Percentiles rank a stretch among this genome's conserved stretches.
These are phyloP conservation scores for Microdochium nivale DNA, from an alignment of 2,329 filamentous ascomycete species.

Conservation along the genomic window DNA sequence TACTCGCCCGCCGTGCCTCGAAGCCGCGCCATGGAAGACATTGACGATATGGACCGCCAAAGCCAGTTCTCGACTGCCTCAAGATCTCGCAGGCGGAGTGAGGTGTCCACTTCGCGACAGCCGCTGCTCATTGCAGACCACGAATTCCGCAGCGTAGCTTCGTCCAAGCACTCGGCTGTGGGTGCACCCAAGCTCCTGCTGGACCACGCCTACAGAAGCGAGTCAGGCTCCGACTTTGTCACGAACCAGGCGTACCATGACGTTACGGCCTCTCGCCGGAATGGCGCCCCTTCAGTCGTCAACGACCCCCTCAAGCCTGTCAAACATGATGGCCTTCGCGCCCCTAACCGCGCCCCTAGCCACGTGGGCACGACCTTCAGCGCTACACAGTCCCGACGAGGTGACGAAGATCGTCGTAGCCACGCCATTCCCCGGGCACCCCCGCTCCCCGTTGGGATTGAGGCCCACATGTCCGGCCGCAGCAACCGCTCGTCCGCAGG, in stretches of 20 bases:
- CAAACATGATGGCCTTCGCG: background rate
- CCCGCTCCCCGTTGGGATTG: conserved; percentile 24
- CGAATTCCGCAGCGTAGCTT: conserved; percentile 31
- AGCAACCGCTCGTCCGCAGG: conserved; percentile 24
- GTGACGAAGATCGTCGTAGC: conserved; percentile 13
- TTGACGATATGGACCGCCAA: conserved; percentile 31
- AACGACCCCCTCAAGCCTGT: background rate
- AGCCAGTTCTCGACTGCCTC: conserved; percentile 25
- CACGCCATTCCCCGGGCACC: conserved; percentile 15
- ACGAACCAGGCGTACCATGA: background rate
- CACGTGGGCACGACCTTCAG: background rate
- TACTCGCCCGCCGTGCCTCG: conserved; percentile 22
- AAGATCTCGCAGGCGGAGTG: conserved; percentile 30
- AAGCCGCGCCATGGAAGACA: conserved; percentile 24
- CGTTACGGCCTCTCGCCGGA: background rate
- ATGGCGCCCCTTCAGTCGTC: background rate
- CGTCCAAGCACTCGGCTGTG: conserved; percentile 22
- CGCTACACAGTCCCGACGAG: background rate
- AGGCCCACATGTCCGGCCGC: conserved; percentile 35
- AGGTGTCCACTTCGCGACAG: conserved; percentile 22
- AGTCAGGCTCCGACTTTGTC: conserved; percentile 2
- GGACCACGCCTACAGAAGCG: conserved; percentile 11
- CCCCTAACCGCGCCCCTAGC: background rate
- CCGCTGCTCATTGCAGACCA: conserved; percentile 30
- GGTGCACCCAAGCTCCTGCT: conserved; percentile 13